A percentile compares a stretch with the other conserved stretches of the same genome.
These are phyloP conservation scores for Pistacia atlantica DNA, from an alignment of 345 rosid genomes.

Conservation along the genomic window DNA sequence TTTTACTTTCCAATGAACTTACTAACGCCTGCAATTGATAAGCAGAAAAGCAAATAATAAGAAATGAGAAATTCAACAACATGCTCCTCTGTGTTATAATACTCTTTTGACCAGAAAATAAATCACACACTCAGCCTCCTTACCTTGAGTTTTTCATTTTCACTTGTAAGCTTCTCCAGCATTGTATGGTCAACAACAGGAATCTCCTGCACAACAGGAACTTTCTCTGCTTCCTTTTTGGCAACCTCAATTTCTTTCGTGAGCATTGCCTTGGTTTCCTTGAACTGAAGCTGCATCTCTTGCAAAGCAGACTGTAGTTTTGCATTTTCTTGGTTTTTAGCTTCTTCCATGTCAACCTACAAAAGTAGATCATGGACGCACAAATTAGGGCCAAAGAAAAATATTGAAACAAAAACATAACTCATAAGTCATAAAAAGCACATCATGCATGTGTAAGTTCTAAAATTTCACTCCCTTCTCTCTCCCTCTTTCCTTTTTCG, in stretches of 20 bases:
- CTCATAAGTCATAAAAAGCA: background rate
- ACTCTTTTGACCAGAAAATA: constrained; percentile 15
- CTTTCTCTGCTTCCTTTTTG: constrained; percentile 61
- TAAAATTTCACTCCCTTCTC: background rate
- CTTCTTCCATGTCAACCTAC: constrained; percentile 93
- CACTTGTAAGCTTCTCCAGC: constrained; percentile 76
- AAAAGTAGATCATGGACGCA: constrained; percentile 18
- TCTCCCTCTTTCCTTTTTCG: constrained; percentile 1
- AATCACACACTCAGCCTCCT: constrained; percentile 25
- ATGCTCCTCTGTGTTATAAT: constrained; percentile 11
- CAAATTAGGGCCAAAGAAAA: background rate
- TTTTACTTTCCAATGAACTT: constrained; percentile 74
- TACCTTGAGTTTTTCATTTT: constrained; percentile 95
- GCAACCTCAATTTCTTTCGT: constrained; percentile 75
- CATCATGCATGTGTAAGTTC: background rate
- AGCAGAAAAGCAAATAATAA: constrained; percentile 14
- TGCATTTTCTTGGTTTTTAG: constrained; percentile 85
- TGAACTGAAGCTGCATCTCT: constrained; percentile 78
- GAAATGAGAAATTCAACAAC: background rate
- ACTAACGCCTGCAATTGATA: constrained; percentile 67
- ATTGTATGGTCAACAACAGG: constrained; percentile 72
- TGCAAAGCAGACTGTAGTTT: constrained; percentile 83
- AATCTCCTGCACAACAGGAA: constrained; percentile 85
- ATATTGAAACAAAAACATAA: constrained; percentile 1
- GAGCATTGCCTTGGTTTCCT: constrained; percentile 81